Evolutionary conservation across 352 stramenopile genomes (phyloP).

Genomic region (Phytophthora brassicae): DNA sequence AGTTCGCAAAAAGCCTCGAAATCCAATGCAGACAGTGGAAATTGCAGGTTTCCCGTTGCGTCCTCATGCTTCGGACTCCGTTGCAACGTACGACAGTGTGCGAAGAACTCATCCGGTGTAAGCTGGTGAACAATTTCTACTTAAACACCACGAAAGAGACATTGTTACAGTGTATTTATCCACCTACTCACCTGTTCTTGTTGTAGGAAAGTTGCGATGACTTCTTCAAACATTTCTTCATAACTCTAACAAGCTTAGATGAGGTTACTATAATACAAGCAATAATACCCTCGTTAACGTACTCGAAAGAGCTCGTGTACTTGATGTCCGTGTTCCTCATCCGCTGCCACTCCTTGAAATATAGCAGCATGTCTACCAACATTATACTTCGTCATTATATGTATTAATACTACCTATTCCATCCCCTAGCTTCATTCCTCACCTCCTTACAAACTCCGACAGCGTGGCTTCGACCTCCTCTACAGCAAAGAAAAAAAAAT

Average conservation of each 20-base stretch:
- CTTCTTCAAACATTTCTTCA: slow-evolving; percentile 51
- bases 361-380: slow-evolving; percentile 33
- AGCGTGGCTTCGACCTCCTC: slow-evolving; percentile 30
- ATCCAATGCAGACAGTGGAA: slow-evolving; percentile 58
- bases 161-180: too few species aligned
- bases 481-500: neutral
- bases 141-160: too few species aligned
- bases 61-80: slow-evolving; percentile 34
- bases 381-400: neutral
- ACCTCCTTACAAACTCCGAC: slow-evolving; percentile 26
- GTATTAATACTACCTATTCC: neutral
- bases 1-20: slow-evolving; percentile 56
- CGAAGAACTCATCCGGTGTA: slow-evolving; percentile 46
- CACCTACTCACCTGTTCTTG: slow-evolving; percentile 35
- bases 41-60: slow-evolving; percentile 41
- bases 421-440: neutral
- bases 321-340: slow-evolving; percentile 45
- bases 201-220: slow-evolving; percentile 44
- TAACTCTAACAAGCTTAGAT: slow-evolving; percentile 37
- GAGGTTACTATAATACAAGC: neutral
- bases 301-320: slow-evolving; percentile 52
- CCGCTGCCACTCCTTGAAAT: slow-evolving; percentile 36
- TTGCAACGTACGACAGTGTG: slow-evolving; percentile 45
- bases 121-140: slow-evolving; percentile 26
- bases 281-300: neutral